phyloP scores from a whole-genome alignment of 2,329 filamentous ascomycete genomes.

The Cladosporium colombiae region DNA sequence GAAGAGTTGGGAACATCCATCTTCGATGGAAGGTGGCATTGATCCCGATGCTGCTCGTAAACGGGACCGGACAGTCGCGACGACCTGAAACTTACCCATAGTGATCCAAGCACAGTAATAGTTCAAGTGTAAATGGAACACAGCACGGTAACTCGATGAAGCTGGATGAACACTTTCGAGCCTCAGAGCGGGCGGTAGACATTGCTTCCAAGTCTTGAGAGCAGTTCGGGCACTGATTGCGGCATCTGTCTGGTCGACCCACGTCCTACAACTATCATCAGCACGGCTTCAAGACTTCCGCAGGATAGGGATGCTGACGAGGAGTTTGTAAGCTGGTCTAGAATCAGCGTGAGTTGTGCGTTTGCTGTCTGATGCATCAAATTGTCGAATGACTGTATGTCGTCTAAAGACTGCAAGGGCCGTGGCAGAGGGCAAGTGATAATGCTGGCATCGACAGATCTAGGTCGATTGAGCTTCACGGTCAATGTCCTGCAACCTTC shows the following conservation, averaged over 20 bases:
- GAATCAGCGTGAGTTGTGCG: slow-evolving; percentile 11
- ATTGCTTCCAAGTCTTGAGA: slow-evolving; percentile 15
- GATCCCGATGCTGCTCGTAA: neutral
- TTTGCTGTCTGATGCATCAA: slow-evolving; percentile 8
- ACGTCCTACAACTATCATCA: no score
- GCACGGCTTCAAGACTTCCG: no score
- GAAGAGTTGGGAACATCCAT: neutral
- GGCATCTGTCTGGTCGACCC: neutral
- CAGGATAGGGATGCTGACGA: no score
- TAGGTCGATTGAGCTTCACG: slow-evolving; percentile 17
- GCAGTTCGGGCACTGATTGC: neutral
- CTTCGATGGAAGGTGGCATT: neutral
- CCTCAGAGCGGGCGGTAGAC: neutral
- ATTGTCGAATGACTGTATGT: slow-evolving; percentile 11
- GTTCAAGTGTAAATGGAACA: slow-evolving; percentile 17
- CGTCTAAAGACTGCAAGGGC: slow-evolving; percentile 4
- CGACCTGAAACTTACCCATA: slow-evolving; percentile 14
- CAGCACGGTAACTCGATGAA: neutral
- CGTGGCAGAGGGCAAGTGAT: slow-evolving; percentile 6
- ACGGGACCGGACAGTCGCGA: neutral
- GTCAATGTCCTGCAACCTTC: neutral
- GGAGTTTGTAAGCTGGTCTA: slow-evolving; percentile 3
- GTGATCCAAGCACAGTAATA: slow-evolving; percentile 19
- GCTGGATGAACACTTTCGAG: neutral
- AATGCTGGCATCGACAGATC: slow-evolving; percentile 10